phyloP scores from a whole-genome alignment of 225 moss, liverwort and hornwort species.

The Marchantia polymorpha region DNA sequence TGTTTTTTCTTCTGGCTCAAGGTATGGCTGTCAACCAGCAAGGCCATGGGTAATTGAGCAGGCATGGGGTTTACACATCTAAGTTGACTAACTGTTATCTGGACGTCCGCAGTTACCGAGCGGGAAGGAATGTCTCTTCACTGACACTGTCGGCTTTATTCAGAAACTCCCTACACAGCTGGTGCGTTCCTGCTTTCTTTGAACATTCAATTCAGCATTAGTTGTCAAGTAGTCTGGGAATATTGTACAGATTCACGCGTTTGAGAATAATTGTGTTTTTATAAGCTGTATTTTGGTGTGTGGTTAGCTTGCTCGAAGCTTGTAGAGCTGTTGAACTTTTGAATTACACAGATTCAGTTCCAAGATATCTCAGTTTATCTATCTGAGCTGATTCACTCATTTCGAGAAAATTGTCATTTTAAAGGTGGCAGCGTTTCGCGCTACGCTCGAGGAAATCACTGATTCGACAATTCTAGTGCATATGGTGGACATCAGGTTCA shows the following conservation, averaged over 20 bases:
- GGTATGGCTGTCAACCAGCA: background rate
- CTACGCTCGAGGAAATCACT: conserved; percentile 95
- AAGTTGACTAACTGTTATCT: background rate
- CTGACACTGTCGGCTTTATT: conserved; percentile 96
- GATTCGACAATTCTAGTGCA: conserved; percentile 90
- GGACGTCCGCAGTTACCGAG: conserved; percentile 63
- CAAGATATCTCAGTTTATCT: background rate
- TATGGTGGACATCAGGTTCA: conserved; percentile 89
- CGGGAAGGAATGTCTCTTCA: conserved; percentile 90
- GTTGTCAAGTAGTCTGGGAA: background rate
- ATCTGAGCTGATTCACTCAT: background rate
- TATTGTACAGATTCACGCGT: background rate
- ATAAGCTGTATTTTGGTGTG: background rate
- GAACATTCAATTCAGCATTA: background rate
- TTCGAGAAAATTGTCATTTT: conserved; percentile 6
- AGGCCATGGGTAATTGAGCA: background rate
- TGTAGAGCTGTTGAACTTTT: background rate
- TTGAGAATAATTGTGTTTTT: background rate
- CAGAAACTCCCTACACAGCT: conserved; percentile 98
- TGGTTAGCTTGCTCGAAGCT: background rate
- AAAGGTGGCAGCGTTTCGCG: conserved; percentile 98
- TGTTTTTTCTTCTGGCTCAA: background rate
- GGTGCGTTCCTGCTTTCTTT: conserved; percentile 34
- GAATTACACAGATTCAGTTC: background rate
- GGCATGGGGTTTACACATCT: background rate